Conservation (phyloP, 192 early-diverging fungal species). For the Backusella sp. region DNA sequence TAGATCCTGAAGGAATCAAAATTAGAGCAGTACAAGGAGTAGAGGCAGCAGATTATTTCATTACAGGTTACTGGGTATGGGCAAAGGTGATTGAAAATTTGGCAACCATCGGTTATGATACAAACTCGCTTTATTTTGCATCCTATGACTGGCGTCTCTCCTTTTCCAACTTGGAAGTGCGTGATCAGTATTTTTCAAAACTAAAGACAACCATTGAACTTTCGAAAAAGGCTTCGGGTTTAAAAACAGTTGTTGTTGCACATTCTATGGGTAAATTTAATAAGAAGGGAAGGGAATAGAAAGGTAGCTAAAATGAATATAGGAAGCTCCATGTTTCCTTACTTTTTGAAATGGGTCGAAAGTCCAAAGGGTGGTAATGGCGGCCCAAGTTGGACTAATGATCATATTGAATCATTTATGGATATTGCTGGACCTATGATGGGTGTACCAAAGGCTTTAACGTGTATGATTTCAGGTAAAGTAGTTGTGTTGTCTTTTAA, state of each 20-base stretch:
- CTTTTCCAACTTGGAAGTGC: constrained; percentile 71
- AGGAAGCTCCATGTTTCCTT: constrained; percentile 67
- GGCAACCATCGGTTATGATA: constrained; percentile 83
- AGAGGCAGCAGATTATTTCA: constrained; percentile 89
- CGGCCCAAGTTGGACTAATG: constrained; percentile 70
- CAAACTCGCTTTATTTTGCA: constrained; percentile 82
- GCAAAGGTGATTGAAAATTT: constrained; percentile 81
- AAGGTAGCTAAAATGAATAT: neutral
- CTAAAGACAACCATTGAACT: constrained; percentile 75
- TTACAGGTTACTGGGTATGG: constrained; percentile 93
- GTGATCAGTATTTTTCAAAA: constrained; percentile 80
- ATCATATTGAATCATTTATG: constrained; percentile 77
- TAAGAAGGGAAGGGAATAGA: neutral
- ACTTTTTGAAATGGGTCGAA: constrained; percentile 90
- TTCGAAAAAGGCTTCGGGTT: constrained; percentile 42
- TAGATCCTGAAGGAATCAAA: constrained; percentile 81
- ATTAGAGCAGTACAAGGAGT: constrained; percentile 82
- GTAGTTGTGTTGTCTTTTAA: neutral
- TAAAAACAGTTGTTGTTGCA: constrained; percentile 54
- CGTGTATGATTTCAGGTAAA: constrained; percentile 64
- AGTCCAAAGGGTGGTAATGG: constrained; percentile 62
- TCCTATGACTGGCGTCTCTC: constrained; percentile 90
- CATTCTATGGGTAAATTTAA: constrained; percentile 63
- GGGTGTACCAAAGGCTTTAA: constrained; percentile 82
- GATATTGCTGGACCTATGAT: constrained; percentile 86